Percentiles rank a stretch among this genome's conserved stretches.
phyloP scores from a whole-genome alignment of 257 asterid genomes.

The Petunia secreta region DNA sequence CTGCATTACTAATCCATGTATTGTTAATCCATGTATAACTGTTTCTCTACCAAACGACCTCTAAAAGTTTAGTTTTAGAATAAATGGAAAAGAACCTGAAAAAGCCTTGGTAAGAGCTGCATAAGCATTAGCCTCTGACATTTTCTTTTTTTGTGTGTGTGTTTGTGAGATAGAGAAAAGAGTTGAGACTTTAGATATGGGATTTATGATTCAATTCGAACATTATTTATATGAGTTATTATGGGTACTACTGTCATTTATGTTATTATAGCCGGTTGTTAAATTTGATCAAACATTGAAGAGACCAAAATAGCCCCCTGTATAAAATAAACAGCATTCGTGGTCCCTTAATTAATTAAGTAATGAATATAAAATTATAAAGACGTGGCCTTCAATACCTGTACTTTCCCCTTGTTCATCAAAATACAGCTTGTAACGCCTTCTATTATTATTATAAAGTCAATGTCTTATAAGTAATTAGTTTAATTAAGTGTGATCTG shows the following conservation, averaged over 20 bases:
- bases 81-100: slow-evolving; percentile 51
- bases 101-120: slow-evolving; percentile 68
- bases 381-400: not conserved
- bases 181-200: not conserved
- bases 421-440: slow-evolving; percentile 4
- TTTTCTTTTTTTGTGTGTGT: slow-evolving; percentile 22
- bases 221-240: not conserved
- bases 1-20: too few relatives aligned
- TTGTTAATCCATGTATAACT: too few relatives aligned
- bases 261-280: not conserved
- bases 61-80: not conserved
- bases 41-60: too few relatives aligned
- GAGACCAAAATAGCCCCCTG: slow-evolving; percentile 8
- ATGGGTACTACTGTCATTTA: slow-evolving; percentile 11
- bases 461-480: not conserved
- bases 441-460: not conserved
- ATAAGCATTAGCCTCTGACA: slow-evolving; percentile 62
- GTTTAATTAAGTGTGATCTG: not conserved
- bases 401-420: not conserved
- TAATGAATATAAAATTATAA: not conserved
- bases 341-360: not conserved
- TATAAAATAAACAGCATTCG: not conserved
- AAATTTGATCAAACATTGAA: not conserved
- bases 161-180: not conserved
- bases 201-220: not conserved